Evolutionary conservation across 495 filamentous ascomycete genomes (phyloP).

Genomic region (Cercophora scortea): DNA sequence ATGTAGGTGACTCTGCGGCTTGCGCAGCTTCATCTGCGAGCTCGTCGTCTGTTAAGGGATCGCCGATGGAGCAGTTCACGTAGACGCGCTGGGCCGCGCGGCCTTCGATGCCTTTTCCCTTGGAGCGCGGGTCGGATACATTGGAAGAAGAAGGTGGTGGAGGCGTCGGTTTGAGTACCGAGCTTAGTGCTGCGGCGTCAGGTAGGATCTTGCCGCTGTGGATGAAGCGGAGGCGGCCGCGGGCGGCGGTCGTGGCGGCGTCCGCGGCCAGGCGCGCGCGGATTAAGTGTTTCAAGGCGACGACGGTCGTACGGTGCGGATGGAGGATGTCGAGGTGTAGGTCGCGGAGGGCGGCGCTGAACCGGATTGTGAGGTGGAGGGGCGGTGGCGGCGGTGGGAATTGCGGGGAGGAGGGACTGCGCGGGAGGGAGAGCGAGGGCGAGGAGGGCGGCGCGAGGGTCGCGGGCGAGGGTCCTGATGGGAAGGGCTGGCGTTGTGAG

Average conservation of each 20-base stretch:
- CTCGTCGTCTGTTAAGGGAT: slow-evolving; percentile 58
- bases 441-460: slow-evolving; percentile 4
- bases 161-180: slow-evolving; percentile 54
- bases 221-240: slow-evolving; percentile 74
- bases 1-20: slow-evolving; percentile 29
- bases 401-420: slow-evolving; percentile 3
- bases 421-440: background rate
- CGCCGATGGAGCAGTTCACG: slow-evolving; percentile 83
- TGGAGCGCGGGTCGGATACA: slow-evolving; percentile 10
- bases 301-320: slow-evolving; percentile 59
- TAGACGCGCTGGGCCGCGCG: slow-evolving; percentile 48
- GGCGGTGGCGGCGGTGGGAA: slow-evolving; percentile 26
- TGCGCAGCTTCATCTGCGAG: slow-evolving; percentile 58
- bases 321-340: slow-evolving; percentile 65
- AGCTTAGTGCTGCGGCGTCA: slow-evolving; percentile 56
- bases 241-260: slow-evolving; percentile 30
- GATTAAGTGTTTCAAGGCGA: slow-evolving; percentile 74
- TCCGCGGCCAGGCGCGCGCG: slow-evolving; percentile 61
- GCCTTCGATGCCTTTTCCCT: slow-evolving; percentile 22
- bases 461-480: slow-evolving; percentile 4
- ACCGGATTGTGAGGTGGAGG: slow-evolving; percentile 75
- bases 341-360: slow-evolving; percentile 77
- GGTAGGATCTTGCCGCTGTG: slow-evolving; percentile 76
- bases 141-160: slow-evolving; percentile 18
- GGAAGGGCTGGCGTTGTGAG: background rate